Evolutionary conservation across 768 basidiomycete species (phyloP).

Genomic region (Lactarius vividus): DNA sequence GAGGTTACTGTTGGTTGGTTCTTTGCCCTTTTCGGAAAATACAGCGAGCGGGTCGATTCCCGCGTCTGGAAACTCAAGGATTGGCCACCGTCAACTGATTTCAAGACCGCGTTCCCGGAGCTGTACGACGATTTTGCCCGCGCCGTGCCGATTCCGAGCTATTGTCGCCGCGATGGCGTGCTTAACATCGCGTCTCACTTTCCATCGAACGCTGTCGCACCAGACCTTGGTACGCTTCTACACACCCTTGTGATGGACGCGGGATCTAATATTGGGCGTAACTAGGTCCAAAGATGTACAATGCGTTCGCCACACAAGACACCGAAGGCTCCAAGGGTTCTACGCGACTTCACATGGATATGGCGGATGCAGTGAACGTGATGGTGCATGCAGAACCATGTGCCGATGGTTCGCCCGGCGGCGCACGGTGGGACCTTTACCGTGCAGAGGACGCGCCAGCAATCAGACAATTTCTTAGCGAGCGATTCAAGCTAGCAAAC

Average conservation of each 20-base stretch:
- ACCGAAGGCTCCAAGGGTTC: constrained; percentile 71
- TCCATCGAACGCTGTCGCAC: constrained; percentile 71
- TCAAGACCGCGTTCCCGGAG: constrained; percentile 77
- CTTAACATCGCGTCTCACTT: constrained; percentile 89
- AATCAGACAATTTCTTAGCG: constrained; percentile 69
- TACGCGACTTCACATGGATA: constrained; percentile 90
- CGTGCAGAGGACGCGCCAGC: constrained; percentile 73
- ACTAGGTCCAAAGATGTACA: constrained; percentile 92
- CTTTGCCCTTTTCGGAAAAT: constrained; percentile 20
- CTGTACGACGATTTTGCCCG: constrained; percentile 81
- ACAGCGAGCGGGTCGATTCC: constrained; percentile 44
- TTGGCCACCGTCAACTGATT: constrained; percentile 88
- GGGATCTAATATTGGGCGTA: constrained; percentile 4
- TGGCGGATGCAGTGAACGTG: constrained; percentile 91
- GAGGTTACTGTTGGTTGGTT: constrained; percentile 25
- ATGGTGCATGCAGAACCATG: constrained; percentile 66
- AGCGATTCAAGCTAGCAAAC: constrained; percentile 64
- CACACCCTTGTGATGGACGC: background rate
- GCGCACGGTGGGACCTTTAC: constrained; percentile 91
- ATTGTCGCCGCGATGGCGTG: constrained; percentile 84
- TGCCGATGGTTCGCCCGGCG: constrained; percentile 62
- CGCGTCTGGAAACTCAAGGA: constrained; percentile 63
- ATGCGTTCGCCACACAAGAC: constrained; percentile 75
- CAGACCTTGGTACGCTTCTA: constrained; percentile 63
- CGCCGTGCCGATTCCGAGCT: constrained; percentile 84